These are phyloP conservation scores for Drechslerella dactyloides DNA, from an alignment of 2,329 filamentous ascomycete species.

Conservation along the genomic window DNA sequence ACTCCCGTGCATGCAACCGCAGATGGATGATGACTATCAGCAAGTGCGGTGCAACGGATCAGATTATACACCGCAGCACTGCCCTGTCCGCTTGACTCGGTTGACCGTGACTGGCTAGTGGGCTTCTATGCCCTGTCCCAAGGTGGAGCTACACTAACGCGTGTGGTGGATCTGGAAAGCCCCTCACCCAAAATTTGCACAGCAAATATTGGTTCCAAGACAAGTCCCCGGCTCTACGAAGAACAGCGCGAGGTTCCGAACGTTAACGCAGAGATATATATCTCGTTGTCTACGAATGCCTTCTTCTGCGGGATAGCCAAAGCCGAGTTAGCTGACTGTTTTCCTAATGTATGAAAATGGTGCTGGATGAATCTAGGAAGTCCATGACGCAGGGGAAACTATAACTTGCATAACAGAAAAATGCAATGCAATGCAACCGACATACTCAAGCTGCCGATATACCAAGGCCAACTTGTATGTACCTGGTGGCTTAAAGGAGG, in stretches of 20 bases:
- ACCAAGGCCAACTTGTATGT: too few species aligned
- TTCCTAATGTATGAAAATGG: constrained; percentile 1
- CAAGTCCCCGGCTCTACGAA: constrained; percentile 12
- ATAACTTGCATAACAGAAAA: too few species aligned
- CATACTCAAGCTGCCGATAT: too few species aligned
- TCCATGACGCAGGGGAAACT: too few species aligned
- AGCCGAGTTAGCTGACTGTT: constrained; percentile 24
- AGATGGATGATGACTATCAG: not conserved
- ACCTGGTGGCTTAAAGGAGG: too few species aligned
- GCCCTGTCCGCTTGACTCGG: constrained; percentile 32
- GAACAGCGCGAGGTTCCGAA: constrained; percentile 51
- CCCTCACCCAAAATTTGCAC: constrained; percentile 45
- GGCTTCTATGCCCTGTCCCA: constrained; percentile 23
- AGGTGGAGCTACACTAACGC: constrained; percentile 46
- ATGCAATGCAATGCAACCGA: too few species aligned
- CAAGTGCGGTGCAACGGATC: constrained; percentile 14
- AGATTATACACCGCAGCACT: constrained; percentile 45
- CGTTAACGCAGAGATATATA: constrained; percentile 35
- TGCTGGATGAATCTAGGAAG: too few species aligned
- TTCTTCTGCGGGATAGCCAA: not conserved
- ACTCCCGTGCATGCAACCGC: not conserved
- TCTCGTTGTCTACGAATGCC: constrained; percentile 16
- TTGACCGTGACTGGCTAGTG: constrained; percentile 40
- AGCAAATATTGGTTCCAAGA: constrained; percentile 31
- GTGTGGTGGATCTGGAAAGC: constrained; percentile 38